phyloP scores from a whole-genome alignment of 1,139 yeast species.

The Saccharomyces hybrid region DNA sequence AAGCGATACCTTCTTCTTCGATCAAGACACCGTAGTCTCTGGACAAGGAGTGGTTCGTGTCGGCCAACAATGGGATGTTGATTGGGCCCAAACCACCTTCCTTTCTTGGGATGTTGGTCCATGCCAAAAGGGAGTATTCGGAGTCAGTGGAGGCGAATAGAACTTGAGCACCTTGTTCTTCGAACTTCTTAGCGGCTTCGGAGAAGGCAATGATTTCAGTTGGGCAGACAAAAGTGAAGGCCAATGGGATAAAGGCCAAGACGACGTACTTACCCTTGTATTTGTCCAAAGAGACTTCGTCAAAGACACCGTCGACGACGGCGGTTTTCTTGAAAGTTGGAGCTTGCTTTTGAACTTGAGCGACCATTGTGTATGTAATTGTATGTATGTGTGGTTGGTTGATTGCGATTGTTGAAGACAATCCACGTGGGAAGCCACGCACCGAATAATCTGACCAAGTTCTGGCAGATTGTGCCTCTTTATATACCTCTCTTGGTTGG shows the following conservation, averaged over 20 bases:
- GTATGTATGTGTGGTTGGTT: conserved; percentile 1
- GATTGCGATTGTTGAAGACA: neutral
- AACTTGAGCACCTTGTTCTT: conserved; percentile 79
- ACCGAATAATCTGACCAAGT: too few species aligned
- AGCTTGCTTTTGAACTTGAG: conserved; percentile 88
- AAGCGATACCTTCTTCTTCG: conserved; percentile 92
- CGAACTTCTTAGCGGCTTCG: conserved; percentile 83
- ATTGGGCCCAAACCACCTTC: conserved; percentile 98
- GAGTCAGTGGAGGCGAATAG: conserved; percentile 97
- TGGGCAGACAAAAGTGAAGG: conserved; percentile 98
- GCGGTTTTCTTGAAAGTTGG: conserved; percentile 95
- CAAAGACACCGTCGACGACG: conserved; percentile 90
- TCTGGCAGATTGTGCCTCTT: conserved; percentile 5
- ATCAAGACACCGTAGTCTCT: conserved; percentile 94
- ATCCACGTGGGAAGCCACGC: neutral
- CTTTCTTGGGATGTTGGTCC: conserved; percentile 94
- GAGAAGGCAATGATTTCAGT: conserved; percentile 98
- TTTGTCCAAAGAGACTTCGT: conserved; percentile 87
- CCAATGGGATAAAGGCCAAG: conserved; percentile 94
- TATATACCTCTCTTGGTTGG: conserved; percentile 11
- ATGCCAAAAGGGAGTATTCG: conserved; percentile 91
- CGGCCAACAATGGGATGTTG: conserved; percentile 89
- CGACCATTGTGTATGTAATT: conserved; percentile 51
- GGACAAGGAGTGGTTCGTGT: conserved; percentile 90
- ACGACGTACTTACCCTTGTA: conserved; percentile 97